Conservation (phyloP, 352 stramenopile species). For the Phytopythium montanum region DNA sequence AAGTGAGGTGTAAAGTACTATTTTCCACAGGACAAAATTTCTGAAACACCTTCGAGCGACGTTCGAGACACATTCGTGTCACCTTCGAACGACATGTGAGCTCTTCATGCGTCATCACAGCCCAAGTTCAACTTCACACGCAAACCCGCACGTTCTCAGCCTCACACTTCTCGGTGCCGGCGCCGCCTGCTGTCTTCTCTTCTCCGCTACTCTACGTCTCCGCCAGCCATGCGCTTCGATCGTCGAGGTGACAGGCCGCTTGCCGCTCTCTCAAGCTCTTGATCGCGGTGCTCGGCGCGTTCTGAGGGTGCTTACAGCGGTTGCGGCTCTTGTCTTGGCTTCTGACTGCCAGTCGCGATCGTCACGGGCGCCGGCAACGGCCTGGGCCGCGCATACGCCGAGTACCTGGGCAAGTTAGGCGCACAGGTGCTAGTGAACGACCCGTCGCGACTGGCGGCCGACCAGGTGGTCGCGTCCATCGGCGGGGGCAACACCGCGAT, state of each 20-base stretch:
- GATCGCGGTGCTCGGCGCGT: neutral
- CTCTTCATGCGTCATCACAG: neutral
- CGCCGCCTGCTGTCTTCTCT: neutral
- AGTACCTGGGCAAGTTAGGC: slow-evolving; percentile 63
- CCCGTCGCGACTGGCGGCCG: slow-evolving; percentile 45
- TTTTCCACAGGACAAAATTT: neutral
- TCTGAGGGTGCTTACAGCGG: neutral
- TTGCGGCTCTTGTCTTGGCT: neutral
- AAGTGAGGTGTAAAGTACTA: neutral
- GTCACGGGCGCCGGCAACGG: slow-evolving; percentile 84
- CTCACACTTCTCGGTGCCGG: too few relatives aligned
- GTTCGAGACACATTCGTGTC: neutral
- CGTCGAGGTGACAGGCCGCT: slow-evolving; percentile 24
- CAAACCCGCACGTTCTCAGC: neutral
- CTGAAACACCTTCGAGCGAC: neutral
- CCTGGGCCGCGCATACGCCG: slow-evolving; percentile 78
- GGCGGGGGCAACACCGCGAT: slow-evolving; percentile 40
- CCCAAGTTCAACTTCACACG: slow-evolving; percentile 1
- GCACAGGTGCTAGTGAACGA: slow-evolving; percentile 86
- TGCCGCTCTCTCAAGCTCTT: neutral
- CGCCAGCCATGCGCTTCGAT: slow-evolving; percentile 45
- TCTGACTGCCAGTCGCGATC: slow-evolving; percentile 61
- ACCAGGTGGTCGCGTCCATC: slow-evolving; percentile 57
- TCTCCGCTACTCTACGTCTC: slow-evolving; percentile 9
- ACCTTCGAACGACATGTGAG: slow-evolving; percentile 15